These are phyloP conservation scores for Bipolaris zeicola DNA, from an alignment of 2,329 filamentous ascomycete genomes.

Conservation along the genomic window DNA sequence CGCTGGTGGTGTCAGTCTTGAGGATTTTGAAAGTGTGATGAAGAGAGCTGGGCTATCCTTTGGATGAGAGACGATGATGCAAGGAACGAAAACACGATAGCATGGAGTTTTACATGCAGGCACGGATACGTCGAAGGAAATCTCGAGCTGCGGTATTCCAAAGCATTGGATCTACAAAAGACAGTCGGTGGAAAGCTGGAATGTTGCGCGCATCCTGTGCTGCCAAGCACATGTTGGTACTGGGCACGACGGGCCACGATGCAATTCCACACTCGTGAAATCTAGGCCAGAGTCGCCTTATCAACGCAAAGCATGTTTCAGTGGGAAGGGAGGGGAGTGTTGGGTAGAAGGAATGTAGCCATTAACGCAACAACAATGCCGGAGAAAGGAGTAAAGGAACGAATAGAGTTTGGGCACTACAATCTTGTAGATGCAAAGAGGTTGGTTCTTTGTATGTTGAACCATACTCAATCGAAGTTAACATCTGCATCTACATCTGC, in stretches of 20 bases:
- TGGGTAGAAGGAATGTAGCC: not conserved
- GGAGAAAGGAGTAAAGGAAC: not conserved
- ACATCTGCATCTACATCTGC: not conserved
- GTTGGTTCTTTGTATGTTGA: not conserved
- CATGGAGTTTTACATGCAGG: not conserved
- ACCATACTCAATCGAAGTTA: not conserved
- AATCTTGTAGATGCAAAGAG: not conserved
- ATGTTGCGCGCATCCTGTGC: not conserved
- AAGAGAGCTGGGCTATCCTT: constrained; percentile 76
- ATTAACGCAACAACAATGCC: not conserved
- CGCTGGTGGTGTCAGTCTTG: constrained; percentile 69
- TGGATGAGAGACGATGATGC: constrained; percentile 58
- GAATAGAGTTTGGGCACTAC: not conserved
- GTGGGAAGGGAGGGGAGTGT: not conserved
- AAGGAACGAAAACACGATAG: not conserved
- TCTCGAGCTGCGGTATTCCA: not conserved
- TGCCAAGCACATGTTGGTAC: not conserved
- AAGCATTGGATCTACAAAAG: not conserved
- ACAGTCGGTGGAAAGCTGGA: not conserved
- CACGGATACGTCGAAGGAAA: not conserved
- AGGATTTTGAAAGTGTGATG: constrained; percentile 89
- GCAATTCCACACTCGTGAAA: not conserved
- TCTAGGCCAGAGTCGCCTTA: not conserved
- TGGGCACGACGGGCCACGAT: not conserved
- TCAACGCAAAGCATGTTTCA: not conserved